Evolutionary conservation across 495 filamentous ascomycete species (phyloP).

Genomic region (Penicillium odoratum): DNA sequence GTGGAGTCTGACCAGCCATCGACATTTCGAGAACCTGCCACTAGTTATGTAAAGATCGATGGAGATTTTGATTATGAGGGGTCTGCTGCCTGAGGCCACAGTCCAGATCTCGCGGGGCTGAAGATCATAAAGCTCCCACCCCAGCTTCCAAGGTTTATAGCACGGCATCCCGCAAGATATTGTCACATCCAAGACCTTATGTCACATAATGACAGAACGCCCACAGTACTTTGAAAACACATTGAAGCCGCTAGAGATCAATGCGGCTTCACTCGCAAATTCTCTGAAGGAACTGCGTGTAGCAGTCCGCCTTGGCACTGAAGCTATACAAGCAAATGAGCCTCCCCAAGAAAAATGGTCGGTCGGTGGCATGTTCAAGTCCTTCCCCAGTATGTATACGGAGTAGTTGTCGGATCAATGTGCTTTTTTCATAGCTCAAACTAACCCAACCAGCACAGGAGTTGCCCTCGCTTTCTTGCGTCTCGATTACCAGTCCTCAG

Average conservation of each 20-base stretch:
- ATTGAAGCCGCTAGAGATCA: slow-evolving; percentile 16
- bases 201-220: slow-evolving; percentile 23
- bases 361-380: slow-evolving; percentile 29
- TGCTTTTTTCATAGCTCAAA: neutral
- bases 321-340: slow-evolving; percentile 26
- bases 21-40: slow-evolving; percentile 4
- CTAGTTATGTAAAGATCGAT: neutral
- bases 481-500: slow-evolving; percentile 34
- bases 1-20: slow-evolving; percentile 18
- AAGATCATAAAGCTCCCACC: neutral
- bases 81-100: neutral
- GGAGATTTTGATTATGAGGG: neutral
- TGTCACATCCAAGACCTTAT: slow-evolving; percentile 5
- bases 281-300: slow-evolving; percentile 29
- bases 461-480: slow-evolving; percentile 40
- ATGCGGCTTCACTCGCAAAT: slow-evolving; percentile 15
- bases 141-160: slow-evolving; percentile 9
- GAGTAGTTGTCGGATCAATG: neutral
- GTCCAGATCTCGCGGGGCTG: neutral
- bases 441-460: slow-evolving; percentile 23
- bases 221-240: slow-evolving; percentile 32
- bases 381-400: slow-evolving; percentile 29
- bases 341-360: slow-evolving; percentile 26
- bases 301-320: slow-evolving; percentile 31
- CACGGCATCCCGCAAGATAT: slow-evolving; percentile 16